Evolutionary conservation across 2,329 filamentous ascomycete species (phyloP).

Genomic region (Stagonosporopsis vannaccii): DNA sequence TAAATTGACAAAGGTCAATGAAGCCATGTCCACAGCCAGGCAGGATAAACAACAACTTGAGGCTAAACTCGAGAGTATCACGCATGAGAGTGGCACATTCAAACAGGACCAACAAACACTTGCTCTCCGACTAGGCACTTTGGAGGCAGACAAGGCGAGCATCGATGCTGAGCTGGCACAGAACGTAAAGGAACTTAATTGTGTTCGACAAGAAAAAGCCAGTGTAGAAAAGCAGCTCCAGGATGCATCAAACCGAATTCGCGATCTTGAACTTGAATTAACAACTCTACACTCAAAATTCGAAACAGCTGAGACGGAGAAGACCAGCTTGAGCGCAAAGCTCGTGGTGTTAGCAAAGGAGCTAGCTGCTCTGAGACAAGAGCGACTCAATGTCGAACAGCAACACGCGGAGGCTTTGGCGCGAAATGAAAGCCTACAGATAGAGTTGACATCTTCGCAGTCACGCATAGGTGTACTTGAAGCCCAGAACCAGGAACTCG

Average conservation of each 20-base stretch:
- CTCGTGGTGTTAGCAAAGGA: constrained; percentile 18
- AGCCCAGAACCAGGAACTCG: constrained; percentile 27
- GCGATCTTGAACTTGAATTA: constrained; percentile 26
- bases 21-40: background rate
- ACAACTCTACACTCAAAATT: constrained; percentile 24
- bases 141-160: constrained; percentile 15
- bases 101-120: constrained; percentile 11
- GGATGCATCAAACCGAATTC: constrained; percentile 10
- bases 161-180: constrained; percentile 8
- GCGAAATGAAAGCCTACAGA: constrained; percentile 20
- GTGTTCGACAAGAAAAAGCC: constrained; percentile 7
- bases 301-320: constrained; percentile 27
- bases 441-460: constrained; percentile 25
- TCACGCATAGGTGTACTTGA: constrained; percentile 28
- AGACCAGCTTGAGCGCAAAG: constrained; percentile 26
- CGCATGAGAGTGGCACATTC: constrained; percentile 7
- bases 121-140: constrained; percentile 3
- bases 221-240: constrained; percentile 19
- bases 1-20: background rate
- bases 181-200: constrained; percentile 8
- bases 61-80: constrained; percentile 5
- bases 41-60: constrained; percentile 4
- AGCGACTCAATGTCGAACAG: constrained; percentile 5
- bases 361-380: background rate
- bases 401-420: constrained; percentile 15